phyloP scores from a whole-genome alignment of 208 protist species.

The Trypanosoma mega region DNA sequence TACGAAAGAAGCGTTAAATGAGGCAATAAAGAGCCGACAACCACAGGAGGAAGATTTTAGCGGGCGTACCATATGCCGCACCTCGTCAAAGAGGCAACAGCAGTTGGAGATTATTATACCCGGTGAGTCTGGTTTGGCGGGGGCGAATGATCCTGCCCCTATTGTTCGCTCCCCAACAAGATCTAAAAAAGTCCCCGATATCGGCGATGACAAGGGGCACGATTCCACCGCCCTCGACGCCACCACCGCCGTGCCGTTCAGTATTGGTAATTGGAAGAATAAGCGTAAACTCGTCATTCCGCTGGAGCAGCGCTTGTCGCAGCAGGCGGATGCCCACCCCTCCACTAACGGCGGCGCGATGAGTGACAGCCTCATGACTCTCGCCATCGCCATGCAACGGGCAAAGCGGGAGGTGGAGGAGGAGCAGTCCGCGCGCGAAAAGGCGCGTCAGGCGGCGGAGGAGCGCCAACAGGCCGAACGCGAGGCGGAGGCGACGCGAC shows the following conservation, averaged over 20 bases:
- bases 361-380: conserved; percentile 54
- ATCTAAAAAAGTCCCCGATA: conserved; percentile 29
- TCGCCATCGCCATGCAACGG: conserved; percentile 67
- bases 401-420: conserved; percentile 48
- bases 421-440: conserved; percentile 48
- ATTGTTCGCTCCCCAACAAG: conserved; percentile 78
- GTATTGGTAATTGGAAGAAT: conserved; percentile 77
- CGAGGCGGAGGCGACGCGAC: conserved; percentile 56
- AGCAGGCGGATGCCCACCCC: conserved; percentile 39
- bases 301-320: conserved; percentile 68
- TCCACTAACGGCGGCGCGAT: conserved; percentile 30
- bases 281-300: conserved; percentile 79
- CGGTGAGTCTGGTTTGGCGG: conserved; percentile 4
- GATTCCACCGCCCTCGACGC: conserved; percentile 1
- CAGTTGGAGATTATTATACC: conserved; percentile 29
- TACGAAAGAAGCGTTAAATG: conserved; percentile 36
- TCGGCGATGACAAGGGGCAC: conserved; percentile 3
- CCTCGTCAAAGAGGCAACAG: conserved; percentile 1
- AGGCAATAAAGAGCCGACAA: conserved; percentile 23
- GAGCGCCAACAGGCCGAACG: conserved; percentile 61
- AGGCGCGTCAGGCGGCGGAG: conserved; percentile 46
- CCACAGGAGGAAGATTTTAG: conserved; percentile 35
- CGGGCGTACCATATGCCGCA: conserved; percentile 19
- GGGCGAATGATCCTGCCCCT: conserved; percentile 31
- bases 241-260: conserved; percentile 51